A percentile compares a stretch with the other conserved stretches of the same genome.
Evolutionary conservation across 2,329 filamentous ascomycete genomes (phyloP).

Genomic region (Aspergillus sp.): DNA sequence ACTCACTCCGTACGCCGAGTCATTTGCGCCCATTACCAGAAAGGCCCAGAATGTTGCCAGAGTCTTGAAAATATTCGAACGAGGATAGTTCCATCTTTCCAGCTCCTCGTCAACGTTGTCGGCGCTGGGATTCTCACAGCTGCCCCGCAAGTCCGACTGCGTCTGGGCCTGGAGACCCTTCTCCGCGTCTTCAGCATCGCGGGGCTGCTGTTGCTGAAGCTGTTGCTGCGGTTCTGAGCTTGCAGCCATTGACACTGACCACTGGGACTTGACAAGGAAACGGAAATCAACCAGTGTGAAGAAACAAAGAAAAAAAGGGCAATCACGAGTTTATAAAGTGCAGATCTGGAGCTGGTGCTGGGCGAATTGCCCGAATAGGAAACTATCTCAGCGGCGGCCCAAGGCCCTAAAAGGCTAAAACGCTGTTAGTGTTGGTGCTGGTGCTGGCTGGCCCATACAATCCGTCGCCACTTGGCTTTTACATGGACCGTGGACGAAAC

Average conservation of each 20-base stretch:
- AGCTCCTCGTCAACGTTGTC: neutral
- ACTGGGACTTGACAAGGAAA: neutral
- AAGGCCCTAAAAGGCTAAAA: neutral
- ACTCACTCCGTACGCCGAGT: slow-evolving; percentile 59
- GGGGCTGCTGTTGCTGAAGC: neutral
- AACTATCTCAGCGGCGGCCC: neutral
- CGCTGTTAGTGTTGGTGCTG: no score
- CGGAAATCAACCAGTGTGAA: no score
- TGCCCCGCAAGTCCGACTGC: neutral
- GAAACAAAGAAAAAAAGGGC: no score
- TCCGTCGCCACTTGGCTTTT: neutral
- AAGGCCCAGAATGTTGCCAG: slow-evolving; percentile 59
- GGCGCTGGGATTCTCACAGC: neutral
- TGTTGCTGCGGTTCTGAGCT: neutral
- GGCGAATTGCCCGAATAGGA: neutral
- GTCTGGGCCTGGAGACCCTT: neutral
- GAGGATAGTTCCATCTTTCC: slow-evolving; percentile 49
- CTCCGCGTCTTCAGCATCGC: neutral
- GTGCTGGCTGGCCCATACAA: neutral
- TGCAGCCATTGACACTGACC: neutral
- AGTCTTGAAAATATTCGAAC: slow-evolving; percentile 50
- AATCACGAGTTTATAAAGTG: neutral
- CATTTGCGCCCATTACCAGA: slow-evolving; percentile 58
- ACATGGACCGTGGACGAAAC: neutral
- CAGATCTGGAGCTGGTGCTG: neutral